Base-by-base conservation (phyloP, 2,329 filamentous ascomycete genomes). In the Aureobasidium musti region DNA sequence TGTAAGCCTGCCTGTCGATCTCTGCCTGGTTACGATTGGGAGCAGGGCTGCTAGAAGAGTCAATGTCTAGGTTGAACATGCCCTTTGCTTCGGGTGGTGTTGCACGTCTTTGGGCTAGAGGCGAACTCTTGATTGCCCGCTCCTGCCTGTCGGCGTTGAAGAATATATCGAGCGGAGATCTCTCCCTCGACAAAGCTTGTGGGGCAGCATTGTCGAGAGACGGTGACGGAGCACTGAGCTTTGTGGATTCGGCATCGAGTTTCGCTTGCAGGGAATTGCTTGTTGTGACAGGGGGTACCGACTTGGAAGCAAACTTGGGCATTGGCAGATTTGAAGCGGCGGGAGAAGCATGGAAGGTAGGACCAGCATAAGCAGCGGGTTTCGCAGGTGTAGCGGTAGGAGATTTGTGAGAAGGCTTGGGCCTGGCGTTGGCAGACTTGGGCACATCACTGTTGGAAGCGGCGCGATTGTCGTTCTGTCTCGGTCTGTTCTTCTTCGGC, bases 281-380 rank as follows among this genome's bases (percentile, higher is more conserved):
- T 23, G 77, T 77, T 17, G 78, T 86, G 3, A 88, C 88, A 67
- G 90, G 88, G 3, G 88, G 88, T 14, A 91, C 83, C 0, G 91
- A 88, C 73, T 90, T 93, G 33, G 90, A 89, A 69, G 90, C 86
- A 77, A 97, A 97, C 74, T 90, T 96, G 13, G 95, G 95, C 67
- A 97, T 90, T 0, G 95, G 95, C 37, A 99, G 82, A 28, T 92
- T 88, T 10, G 92, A 96, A 0, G 95, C 90, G 1, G 93, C 94
- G 23, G 95, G 95, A 10, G 95, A 98, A 47, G 92, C 91, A 77
- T 97, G 93, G 77, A 98, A 99, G 5, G 92, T 96, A 39, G 94
- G 90, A 17, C 94, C 95, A 45, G 95, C 95, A 79, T 97, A 99
- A 53, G 89, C 88, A 68, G 77, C 74, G 68, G 76, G 74, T 68